Conservation (phyloP, 1,284 basidiomycete species). For the Fomitiporia mediterranea region DNA sequence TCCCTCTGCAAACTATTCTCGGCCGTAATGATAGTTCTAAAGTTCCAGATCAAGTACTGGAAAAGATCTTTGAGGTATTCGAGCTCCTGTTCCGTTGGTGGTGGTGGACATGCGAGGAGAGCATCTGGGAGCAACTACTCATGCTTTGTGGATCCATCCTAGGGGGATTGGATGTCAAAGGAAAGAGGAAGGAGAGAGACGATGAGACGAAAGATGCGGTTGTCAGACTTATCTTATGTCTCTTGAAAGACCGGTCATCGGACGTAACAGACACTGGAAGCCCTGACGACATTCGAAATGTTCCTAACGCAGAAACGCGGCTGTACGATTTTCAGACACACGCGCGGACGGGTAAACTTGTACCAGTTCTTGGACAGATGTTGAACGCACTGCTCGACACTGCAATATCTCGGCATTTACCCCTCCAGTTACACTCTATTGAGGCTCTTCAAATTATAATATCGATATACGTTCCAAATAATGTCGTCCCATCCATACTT, state of each 20-base stretch:
- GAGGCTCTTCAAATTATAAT: conserved; percentile 55
- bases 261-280: conserved; percentile 33
- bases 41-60: conserved; percentile 78
- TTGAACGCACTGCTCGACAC: conserved; percentile 64
- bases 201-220: conserved; percentile 77
- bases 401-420: conserved; percentile 49
- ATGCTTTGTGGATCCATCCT: conserved; percentile 71
- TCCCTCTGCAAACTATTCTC: conserved; percentile 80
- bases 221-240: conserved; percentile 47
- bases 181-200: conserved; percentile 55
- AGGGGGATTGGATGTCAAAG: conserved; percentile 56
- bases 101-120: conserved; percentile 73
- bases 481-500: conserved; percentile 67
- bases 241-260: conserved; percentile 48
- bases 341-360: conserved; percentile 46
- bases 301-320: conserved; percentile 28
- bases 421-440: conserved; percentile 64
- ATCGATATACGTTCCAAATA: conserved; percentile 53
- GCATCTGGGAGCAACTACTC: conserved; percentile 80
- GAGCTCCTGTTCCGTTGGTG: conserved; percentile 57
- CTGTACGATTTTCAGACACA: conserved; percentile 43
- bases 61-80: conserved; percentile 65
- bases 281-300: conserved; percentile 16
- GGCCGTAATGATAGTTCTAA: conserved; percentile 60
- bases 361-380: conserved; percentile 81